Evolutionary conservation across 257 asterid species (phyloP).

Genomic region (Mitragyna speciosa): DNA sequence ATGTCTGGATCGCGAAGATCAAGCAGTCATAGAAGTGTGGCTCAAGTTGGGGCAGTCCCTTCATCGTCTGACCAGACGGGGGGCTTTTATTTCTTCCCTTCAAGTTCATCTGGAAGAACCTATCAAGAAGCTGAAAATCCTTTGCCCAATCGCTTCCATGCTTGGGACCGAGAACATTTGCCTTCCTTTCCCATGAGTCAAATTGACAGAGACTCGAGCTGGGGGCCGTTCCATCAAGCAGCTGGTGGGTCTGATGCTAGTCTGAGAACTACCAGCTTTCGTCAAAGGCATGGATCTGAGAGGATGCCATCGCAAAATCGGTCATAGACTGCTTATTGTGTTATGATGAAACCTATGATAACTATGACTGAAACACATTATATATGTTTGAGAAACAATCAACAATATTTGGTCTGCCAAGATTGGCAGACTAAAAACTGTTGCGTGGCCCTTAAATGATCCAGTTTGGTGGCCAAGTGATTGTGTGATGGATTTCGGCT

Average conservation of each 20-base stretch:
- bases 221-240: slow-evolving; percentile 66
- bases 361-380: slow-evolving; percentile 37
- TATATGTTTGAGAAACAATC: slow-evolving; percentile 51
- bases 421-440: slow-evolving; percentile 33
- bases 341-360: slow-evolving; percentile 36
- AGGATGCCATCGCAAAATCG: slow-evolving; percentile 76
- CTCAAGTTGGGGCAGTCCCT: slow-evolving; percentile 48
- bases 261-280: slow-evolving; percentile 44
- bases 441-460: slow-evolving; percentile 38
- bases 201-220: slow-evolving; percentile 54
- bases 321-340: slow-evolving; percentile 36
- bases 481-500: slow-evolving; percentile 51
- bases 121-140: slow-evolving; percentile 62
- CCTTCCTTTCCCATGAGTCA: slow-evolving; percentile 43
- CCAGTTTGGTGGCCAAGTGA: slow-evolving; percentile 29
- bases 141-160: slow-evolving; percentile 37
- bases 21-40: slow-evolving; percentile 47
- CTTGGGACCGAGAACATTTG: slow-evolving; percentile 64
- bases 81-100: slow-evolving; percentile 59
- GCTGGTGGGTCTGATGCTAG: slow-evolving; percentile 42
- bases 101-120: slow-evolving; percentile 54
- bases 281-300: slow-evolving; percentile 74
- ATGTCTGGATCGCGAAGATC: slow-evolving; percentile 53
- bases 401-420: slow-evolving; percentile 30
- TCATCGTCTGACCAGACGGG: slow-evolving; percentile 61